Evolutionary conservation across 2,329 filamentous ascomycete genomes (phyloP).

Genomic region (Calonectria pauciramosa): DNA sequence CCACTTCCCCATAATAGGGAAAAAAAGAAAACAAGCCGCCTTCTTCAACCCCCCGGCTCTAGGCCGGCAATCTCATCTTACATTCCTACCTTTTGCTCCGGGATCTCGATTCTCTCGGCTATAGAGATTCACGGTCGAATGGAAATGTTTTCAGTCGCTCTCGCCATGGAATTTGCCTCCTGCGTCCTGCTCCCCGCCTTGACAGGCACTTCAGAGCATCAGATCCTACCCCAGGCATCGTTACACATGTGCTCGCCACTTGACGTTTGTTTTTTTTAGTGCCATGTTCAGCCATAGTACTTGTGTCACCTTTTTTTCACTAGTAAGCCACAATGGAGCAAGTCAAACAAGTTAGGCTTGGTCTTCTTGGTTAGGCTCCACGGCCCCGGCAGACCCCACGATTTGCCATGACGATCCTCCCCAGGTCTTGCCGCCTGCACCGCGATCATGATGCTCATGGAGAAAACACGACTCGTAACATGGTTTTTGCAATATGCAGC

Average conservation of each 20-base stretch:
- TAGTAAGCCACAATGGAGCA: constrained; percentile 13
- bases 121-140: background rate
- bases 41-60: background rate
- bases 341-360: constrained; percentile 4
- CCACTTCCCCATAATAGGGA: constrained; percentile 9
- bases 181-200: background rate
- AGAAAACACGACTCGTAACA: background rate
- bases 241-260: background rate
- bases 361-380: constrained; percentile 4
- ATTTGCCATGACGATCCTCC: constrained; percentile 5
- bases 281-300: background rate
- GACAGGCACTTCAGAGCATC: background rate
- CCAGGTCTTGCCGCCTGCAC: background rate
- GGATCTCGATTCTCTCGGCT: constrained; percentile 4
- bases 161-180: background rate
- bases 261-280: background rate
- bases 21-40: background rate
- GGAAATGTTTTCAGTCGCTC: background rate
- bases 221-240: background rate
- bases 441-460: background rate
- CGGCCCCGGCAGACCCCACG: constrained; percentile 17
- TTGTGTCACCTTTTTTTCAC: constrained; percentile 1
- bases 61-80: constrained; percentile 5
- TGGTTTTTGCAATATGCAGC: background rate
- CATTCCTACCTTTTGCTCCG: background rate